Evolutionary conservation across 148 eudicot species (phyloP), one percentile per base, ranked within the genome.

Genomic region (Diospyros kaki): DNA sequence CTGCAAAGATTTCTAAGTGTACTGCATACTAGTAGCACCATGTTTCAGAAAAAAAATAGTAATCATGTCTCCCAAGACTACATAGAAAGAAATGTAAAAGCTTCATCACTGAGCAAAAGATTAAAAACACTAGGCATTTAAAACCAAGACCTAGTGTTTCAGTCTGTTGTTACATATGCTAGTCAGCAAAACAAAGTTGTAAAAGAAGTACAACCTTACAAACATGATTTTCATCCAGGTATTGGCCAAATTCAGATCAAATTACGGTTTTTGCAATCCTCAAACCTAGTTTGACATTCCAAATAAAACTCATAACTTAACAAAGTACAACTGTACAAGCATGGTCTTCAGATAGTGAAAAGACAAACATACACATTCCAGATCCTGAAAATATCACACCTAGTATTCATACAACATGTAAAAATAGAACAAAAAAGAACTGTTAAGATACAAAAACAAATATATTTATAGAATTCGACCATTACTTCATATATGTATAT

Each of bases 401-500:
- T 8, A 67, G 55, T 67, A 8, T 13, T 42, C 51, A 65, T 9
- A 65, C 9, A 5, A 11, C 68, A 65, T 28, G 39, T 14, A 14
- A 65, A 65, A 7, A 2, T 17, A 3, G 55, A 60, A 73, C 66
- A 28, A 73, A 42, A n/a, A 59, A 59, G 44, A 73, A 17, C 66
- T 18, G 44, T 48, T 45, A 59, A 58, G 18, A 45, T 68, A 18
- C 73, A 52, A 54, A 38, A 68, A 10, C 9, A 28, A 28, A 44
- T 52, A 58, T 8, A 13, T 43, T 28, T 28, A 28, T 28, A 28
- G 28, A 28, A 28, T 28, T 28, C 28, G 28, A 0, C 28, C 28
- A 0, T 28, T 28, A 28, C 28, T 28, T 28, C 28, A 28, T 28
- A 28, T 28, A 28, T 28, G 28, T 28, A 28, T 28, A 28, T 28